These are phyloP conservation scores for Penicillium hesseltinei DNA, from an alignment of 2,329 filamentous ascomycete genomes.

Conservation along the genomic window DNA sequence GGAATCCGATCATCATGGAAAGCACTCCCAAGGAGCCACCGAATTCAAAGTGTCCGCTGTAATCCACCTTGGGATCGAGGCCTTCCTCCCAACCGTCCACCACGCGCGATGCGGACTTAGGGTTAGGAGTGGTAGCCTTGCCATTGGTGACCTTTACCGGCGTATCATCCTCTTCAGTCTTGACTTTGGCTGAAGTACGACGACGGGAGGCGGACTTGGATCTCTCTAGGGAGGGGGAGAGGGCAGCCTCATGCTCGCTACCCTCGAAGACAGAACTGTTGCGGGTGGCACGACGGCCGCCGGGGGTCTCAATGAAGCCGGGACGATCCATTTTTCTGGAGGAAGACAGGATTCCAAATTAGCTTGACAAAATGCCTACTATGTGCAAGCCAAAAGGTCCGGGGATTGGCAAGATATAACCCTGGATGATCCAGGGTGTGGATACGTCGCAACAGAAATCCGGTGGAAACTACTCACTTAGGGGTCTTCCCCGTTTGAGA, in stretches of 20 bases:
- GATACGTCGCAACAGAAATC: slow-evolving; percentile 15
- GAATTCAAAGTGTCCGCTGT: slow-evolving; percentile 68
- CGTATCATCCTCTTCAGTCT: slow-evolving; percentile 29
- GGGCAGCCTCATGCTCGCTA: slow-evolving; percentile 31
- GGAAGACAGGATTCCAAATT: slow-evolving; percentile 9
- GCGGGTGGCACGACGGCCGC: slow-evolving; percentile 45
- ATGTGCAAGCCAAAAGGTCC: not conserved
- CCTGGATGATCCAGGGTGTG: slow-evolving; percentile 8
- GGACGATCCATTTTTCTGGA: slow-evolving; percentile 52
- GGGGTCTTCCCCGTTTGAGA: slow-evolving; percentile 54
- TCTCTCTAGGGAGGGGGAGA: slow-evolving; percentile 23
- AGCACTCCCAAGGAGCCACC: slow-evolving; percentile 78
- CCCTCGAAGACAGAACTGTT: slow-evolving; percentile 41
- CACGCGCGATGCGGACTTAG: slow-evolving; percentile 27
- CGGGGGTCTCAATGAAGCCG: slow-evolving; percentile 54
- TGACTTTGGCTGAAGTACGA: slow-evolving; percentile 31
- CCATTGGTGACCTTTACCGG: slow-evolving; percentile 24
- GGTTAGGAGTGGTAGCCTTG: slow-evolving; percentile 21
- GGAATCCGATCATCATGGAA: slow-evolving; percentile 88
- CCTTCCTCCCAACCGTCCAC: slow-evolving; percentile 45
- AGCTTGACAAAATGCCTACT: slow-evolving; percentile 2
- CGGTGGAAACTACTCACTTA: slow-evolving; percentile 41
- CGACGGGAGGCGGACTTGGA: slow-evolving; percentile 31
- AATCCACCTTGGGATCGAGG: slow-evolving; percentile 45
- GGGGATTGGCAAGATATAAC: slow-evolving; percentile 15